These are phyloP conservation scores for Ustilaginoidea virens DNA, from an alignment of 2,329 filamentous ascomycete genomes.

Conservation along the genomic window DNA sequence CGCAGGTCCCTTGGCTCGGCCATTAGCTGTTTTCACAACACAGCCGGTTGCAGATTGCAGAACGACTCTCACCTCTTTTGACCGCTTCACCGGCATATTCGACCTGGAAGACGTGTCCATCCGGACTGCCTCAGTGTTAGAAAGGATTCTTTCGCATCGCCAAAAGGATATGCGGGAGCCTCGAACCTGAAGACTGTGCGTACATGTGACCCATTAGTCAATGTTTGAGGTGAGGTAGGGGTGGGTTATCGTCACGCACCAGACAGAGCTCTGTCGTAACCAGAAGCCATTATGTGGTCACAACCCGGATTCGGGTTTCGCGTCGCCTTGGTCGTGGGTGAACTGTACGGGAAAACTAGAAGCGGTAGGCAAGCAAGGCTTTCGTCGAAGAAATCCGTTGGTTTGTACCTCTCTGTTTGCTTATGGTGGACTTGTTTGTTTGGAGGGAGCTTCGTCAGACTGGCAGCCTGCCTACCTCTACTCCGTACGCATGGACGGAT, in stretches of 20 bases:
- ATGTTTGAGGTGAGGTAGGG: not conserved
- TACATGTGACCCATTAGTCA: slow-evolving; percentile 23
- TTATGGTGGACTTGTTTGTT: slow-evolving; percentile 2
- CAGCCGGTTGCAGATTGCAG: not conserved
- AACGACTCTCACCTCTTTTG: slow-evolving; percentile 87
- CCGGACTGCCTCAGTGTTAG: slow-evolving; percentile 57
- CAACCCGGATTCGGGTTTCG: not conserved
- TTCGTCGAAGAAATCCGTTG: slow-evolving; percentile 5
- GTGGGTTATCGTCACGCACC: slow-evolving; percentile 43
- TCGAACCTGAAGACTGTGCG: slow-evolving; percentile 65
- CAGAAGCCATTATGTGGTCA: slow-evolving; percentile 67
- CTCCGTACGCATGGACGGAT: slow-evolving; percentile 1
- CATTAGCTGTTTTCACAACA: slow-evolving; percentile 2
- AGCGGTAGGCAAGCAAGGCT: not conserved
- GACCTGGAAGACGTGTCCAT: slow-evolving; percentile 99
- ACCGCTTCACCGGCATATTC: slow-evolving; percentile 98
- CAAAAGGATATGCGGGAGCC: not conserved
- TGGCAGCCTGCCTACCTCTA: slow-evolving; percentile 17
- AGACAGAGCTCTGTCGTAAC: slow-evolving; percentile 98
- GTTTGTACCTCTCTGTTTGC: too few relatives aligned
- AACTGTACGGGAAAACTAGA: not conserved
- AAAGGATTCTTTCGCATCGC: slow-evolving; percentile 1
- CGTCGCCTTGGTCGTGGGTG: not conserved
- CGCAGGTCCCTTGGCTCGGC: slow-evolving; percentile 62
- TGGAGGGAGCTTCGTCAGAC: slow-evolving; percentile 22